Percentiles rank a stretch among this genome's conserved stretches.
phyloP scores from a whole-genome alignment of 768 basidiomycete species.

The Infundibulicybe gibba region DNA sequence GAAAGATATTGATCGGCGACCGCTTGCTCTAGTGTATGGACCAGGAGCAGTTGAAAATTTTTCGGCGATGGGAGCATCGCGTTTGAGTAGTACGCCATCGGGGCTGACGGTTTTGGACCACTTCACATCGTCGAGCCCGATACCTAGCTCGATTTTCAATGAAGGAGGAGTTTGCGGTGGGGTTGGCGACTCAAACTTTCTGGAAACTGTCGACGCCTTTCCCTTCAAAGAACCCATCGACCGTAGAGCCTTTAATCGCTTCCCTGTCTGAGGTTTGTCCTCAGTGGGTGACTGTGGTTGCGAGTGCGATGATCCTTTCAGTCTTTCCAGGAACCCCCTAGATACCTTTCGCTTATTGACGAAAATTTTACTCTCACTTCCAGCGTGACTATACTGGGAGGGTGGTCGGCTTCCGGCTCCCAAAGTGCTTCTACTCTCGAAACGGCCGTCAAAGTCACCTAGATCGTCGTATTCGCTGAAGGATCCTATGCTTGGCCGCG shows the following conservation, averaged over 20 bases:
- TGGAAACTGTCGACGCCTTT: conserved; percentile 31
- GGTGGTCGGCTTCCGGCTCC: no score
- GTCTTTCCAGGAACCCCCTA: conserved; percentile 59
- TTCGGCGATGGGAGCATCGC: conserved; percentile 25
- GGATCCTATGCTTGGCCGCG: conserved; percentile 70
- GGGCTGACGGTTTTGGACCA: conserved; percentile 38
- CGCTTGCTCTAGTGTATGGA: conserved; percentile 40
- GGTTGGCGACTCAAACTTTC: conserved; percentile 38
- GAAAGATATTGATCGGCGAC: conserved; percentile 76
- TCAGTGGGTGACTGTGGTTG: conserved; percentile 41
- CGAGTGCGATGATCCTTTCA: conserved; percentile 46
- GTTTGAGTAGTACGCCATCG: conserved; percentile 19
- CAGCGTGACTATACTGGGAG: conserved; percentile 15
- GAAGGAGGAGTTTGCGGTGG: conserved; percentile 49
- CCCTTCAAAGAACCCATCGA: conserved; percentile 82
- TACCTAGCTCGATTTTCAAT: conserved; percentile 48
- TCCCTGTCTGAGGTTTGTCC: conserved; percentile 37
- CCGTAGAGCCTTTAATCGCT: conserved; percentile 67
- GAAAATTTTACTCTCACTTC: conserved; percentile 30
- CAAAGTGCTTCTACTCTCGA: conserved; percentile 76
- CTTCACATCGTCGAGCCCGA: conserved; percentile 51
- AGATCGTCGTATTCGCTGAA: conserved; percentile 90
- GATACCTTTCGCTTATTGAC: conserved; percentile 56
- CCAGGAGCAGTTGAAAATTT: conserved; percentile 28
- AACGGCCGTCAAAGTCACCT: conserved; percentile 82